phyloP scores from a whole-genome alignment of 1,139 yeast genomes.

The Yamadazyma dendronema region DNA sequence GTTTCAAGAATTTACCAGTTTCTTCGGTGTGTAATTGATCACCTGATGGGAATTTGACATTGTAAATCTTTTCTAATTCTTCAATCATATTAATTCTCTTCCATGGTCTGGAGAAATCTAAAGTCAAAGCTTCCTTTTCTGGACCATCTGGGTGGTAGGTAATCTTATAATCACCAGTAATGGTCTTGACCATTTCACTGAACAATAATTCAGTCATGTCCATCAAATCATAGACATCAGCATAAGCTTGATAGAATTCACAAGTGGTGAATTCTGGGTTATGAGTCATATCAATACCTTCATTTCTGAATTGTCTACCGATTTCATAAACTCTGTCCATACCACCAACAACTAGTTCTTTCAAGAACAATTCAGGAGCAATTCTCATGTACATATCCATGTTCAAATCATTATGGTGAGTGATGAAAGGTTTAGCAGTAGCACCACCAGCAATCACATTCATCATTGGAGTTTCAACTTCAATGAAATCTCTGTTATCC shows the following conservation, averaged over 20 bases:
- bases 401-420: slow-evolving; percentile 95
- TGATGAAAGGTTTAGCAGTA: slow-evolving; percentile 95
- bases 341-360: slow-evolving; percentile 98
- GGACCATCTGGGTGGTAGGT: slow-evolving; percentile 91
- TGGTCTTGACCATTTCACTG: slow-evolving; percentile 96
- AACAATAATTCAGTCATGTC: slow-evolving; percentile 92
- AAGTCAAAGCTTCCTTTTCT: slow-evolving; percentile 70
- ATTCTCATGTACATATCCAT: slow-evolving; percentile 98
- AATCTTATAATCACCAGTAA: slow-evolving; percentile 85
- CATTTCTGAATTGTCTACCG: slow-evolving; percentile 98
- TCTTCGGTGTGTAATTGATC: slow-evolving; percentile 92
- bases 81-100: slow-evolving; percentile 97
- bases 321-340: slow-evolving; percentile 97
- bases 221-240: slow-evolving; percentile 78
- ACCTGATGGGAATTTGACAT: slow-evolving; percentile 93
- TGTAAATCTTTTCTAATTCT: slow-evolving; percentile 83
- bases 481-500: slow-evolving; percentile 82
- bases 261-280: slow-evolving; percentile 95
- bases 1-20: slow-evolving; percentile 87
- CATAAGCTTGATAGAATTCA: slow-evolving; percentile 85
- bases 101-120: slow-evolving; percentile 97
- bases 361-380: slow-evolving; percentile 96
- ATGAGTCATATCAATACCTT: slow-evolving; percentile 90
- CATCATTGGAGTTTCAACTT: slow-evolving; percentile 99
- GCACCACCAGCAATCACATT: slow-evolving; percentile 99